Conservation (phyloP, 169 alveolate genomes). For the Babesia bigemina region DNA sequence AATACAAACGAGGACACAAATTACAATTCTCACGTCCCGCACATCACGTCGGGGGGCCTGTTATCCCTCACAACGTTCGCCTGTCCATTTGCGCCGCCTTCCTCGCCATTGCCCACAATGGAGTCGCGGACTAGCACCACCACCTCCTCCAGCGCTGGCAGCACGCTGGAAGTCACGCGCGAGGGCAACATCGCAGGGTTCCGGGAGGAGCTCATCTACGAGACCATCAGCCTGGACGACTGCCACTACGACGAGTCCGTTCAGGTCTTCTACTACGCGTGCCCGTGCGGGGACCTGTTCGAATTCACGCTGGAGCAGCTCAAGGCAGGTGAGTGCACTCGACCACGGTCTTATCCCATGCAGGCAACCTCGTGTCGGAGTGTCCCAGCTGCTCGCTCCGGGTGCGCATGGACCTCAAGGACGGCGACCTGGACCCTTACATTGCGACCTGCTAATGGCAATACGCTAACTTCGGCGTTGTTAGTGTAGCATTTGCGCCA, state of each 20-base stretch:
- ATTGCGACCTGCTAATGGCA: neutral
- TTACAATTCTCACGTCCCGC: neutral
- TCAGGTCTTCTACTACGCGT: slow-evolving; percentile 50
- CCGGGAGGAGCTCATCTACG: slow-evolving; percentile 57
- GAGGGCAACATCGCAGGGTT: slow-evolving; percentile 53
- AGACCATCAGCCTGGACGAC: slow-evolving; percentile 42
- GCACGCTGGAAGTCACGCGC: slow-evolving; percentile 16
- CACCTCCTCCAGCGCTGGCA: neutral
- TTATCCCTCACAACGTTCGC: no score
- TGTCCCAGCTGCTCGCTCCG: slow-evolving; percentile 70
- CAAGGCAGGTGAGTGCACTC: slow-evolving; percentile 22
- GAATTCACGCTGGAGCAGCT: slow-evolving; percentile 48
- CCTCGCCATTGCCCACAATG: slow-evolving; percentile 2
- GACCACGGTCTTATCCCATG: neutral
- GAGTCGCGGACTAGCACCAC: slow-evolving; percentile 7
- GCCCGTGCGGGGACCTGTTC: slow-evolving; percentile 68
- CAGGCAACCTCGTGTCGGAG: slow-evolving; percentile 63
- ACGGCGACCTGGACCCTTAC: slow-evolving; percentile 54
- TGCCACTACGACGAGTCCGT: slow-evolving; percentile 59
- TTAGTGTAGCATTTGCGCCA: no score
- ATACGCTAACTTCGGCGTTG: neutral
- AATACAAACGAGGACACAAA: neutral
- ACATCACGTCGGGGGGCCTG: no score
- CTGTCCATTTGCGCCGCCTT: neutral
- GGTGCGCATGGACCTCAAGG: slow-evolving; percentile 43